Evolutionary conservation across 306 rosid species (phyloP).

Genomic region (Cucurbita pepo): DNA sequence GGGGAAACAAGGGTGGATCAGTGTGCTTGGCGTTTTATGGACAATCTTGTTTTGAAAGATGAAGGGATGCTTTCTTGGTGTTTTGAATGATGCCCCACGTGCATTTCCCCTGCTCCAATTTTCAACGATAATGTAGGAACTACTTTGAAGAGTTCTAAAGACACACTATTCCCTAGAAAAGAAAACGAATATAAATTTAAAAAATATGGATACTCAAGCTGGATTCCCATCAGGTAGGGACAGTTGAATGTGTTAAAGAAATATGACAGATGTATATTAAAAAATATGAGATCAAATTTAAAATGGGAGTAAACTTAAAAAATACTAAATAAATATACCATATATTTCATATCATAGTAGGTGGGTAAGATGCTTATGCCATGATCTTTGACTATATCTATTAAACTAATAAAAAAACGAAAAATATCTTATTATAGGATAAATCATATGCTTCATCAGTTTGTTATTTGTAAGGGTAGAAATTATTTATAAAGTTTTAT

Average conservation of each 20-base stretch:
- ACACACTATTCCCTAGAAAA: background rate
- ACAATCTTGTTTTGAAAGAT: background rate
- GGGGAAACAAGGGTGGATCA: background rate
- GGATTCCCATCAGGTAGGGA: background rate
- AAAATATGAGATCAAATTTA: too few relatives aligned
- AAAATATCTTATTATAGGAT: background rate
- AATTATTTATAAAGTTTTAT: too few relatives aligned
- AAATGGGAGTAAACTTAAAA: too few relatives aligned
- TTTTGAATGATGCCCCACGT: background rate
- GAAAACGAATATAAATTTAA: background rate
- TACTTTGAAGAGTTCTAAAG: background rate
- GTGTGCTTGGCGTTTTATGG: background rate
- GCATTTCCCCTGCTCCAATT: background rate
- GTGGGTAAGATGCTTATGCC: background rate
- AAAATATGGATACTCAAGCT: background rate
- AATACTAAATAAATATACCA: too few relatives aligned
- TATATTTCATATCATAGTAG: background rate
- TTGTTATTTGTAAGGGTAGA: too few relatives aligned
- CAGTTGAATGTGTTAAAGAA: background rate
- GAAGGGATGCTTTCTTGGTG: background rate
- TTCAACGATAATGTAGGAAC: background rate
- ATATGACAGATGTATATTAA: too few relatives aligned
- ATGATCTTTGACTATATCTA: background rate
- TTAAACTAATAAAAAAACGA: too few relatives aligned
- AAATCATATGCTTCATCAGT: too few relatives aligned